phyloP scores from a whole-genome alignment of 2,329 filamentous ascomycete genomes.

The Lachnellula occidentalis region DNA sequence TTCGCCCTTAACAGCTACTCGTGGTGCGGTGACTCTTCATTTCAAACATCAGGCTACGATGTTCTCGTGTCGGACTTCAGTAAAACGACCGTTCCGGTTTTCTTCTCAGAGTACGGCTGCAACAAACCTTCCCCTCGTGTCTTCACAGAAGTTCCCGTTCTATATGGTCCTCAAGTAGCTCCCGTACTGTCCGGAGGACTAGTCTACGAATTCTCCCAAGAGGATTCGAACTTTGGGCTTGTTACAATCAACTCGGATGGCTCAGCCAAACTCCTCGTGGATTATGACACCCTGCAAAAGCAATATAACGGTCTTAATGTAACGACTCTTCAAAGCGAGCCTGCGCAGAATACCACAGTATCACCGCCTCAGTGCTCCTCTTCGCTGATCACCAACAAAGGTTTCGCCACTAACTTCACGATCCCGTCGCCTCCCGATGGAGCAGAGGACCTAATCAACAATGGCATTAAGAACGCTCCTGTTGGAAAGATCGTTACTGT shows the following conservation, averaged over 20 bases:
- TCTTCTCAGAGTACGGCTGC: conserved; percentile 80
- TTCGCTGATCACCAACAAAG: conserved; percentile 59
- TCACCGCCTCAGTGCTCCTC: conserved; percentile 58
- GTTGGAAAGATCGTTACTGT: conserved; percentile 60
- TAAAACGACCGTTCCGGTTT: conserved; percentile 63
- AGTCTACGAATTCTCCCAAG: conserved; percentile 76
- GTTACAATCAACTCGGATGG: conserved; percentile 55
- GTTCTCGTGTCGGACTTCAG: conserved; percentile 60
- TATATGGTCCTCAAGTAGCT: conserved; percentile 68
- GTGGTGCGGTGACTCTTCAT: conserved; percentile 63
- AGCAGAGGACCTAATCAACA: conserved; percentile 66
- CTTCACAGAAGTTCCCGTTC: conserved; percentile 69
- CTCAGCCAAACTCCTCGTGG: conserved; percentile 52
- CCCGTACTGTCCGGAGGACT: conserved; percentile 67
- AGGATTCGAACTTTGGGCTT: conserved; percentile 60
- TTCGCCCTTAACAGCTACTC: conserved; percentile 77
- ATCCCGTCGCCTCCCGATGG: conserved; percentile 64
- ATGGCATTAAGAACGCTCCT: conserved; percentile 63
- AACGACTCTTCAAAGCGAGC: conserved; percentile 56
- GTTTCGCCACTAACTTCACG: conserved; percentile 75
- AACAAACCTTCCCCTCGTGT: conserved; percentile 64
- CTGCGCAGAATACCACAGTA: conserved; percentile 49
- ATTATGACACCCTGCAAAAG: conserved; percentile 68
- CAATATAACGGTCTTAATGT: conserved; percentile 75
- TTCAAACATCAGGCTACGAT: conserved; percentile 57